A percentile compares a stretch with the other conserved stretches of the same genome.
Conservation (phyloP, 208 protist genomes). For the Leishmania martiniquensis region DNA sequence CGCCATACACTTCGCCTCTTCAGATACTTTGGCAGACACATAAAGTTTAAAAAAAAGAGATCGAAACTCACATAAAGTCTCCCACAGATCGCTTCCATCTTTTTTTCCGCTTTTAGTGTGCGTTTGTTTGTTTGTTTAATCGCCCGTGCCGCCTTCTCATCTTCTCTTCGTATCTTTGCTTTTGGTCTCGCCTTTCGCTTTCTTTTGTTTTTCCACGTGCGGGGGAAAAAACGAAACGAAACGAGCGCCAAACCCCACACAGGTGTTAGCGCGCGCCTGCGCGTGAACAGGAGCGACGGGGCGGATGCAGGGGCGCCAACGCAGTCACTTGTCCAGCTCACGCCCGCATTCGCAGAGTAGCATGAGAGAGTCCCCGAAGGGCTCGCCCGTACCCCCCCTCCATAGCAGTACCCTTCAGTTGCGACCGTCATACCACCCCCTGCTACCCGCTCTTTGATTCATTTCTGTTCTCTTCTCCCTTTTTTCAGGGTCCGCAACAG, state of each 20-base stretch:
- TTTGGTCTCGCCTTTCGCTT: neutral
- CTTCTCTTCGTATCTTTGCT: neutral
- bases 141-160: neutral
- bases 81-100: neutral
- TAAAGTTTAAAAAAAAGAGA: neutral
- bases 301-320: neutral
- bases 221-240: no score
- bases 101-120: neutral
- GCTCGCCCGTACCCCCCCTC: no score
- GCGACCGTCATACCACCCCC: neutral
- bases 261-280: neutral
- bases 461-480: neutral
- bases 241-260: neutral
- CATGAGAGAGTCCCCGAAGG: neutral
- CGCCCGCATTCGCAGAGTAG: neutral
- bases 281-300: neutral
- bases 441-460: neutral
- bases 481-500: neutral
- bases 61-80: neutral
- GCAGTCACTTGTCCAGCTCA: neutral
- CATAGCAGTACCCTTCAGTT: neutral
- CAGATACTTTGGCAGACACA: neutral
- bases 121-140: neutral
- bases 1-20: neutral
- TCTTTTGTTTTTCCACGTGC: neutral